A percentile compares a stretch with the other conserved stretches of the same genome.
Conservation (phyloP, 2,329 filamentous ascomycete species). For the Talaromyces sp. region DNA sequence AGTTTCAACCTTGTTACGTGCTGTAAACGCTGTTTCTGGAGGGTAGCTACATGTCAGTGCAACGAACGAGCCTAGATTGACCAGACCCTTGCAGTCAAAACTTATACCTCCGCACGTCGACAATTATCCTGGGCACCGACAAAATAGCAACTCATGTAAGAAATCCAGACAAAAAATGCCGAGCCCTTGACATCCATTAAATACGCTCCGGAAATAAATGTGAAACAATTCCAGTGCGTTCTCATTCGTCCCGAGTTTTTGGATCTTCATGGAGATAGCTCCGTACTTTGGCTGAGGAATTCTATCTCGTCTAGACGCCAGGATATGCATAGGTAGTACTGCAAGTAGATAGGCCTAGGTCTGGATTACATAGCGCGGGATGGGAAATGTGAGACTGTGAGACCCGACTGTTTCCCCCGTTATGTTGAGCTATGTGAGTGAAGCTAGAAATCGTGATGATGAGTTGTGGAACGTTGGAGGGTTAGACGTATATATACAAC, state of each 20-base stretch:
- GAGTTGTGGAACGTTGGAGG: neutral
- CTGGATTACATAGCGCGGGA: neutral
- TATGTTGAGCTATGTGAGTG: neutral
- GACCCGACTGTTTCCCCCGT: neutral
- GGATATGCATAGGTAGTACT: neutral
- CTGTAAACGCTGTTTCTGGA: neutral
- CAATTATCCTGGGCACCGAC: neutral
- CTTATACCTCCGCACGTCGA: neutral
- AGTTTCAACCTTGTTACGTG: neutral
- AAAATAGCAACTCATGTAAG: neutral
- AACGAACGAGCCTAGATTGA: neutral
- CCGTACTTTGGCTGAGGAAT: neutral
- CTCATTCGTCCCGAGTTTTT: neutral
- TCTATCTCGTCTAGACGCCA: neutral
- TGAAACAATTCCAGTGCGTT: neutral
- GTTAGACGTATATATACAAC: constrained; percentile 1
- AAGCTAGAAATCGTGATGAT: neutral
- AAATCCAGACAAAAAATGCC: neutral
- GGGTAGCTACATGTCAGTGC: neutral
- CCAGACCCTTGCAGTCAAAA: neutral
- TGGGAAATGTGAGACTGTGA: neutral
- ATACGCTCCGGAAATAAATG: neutral
- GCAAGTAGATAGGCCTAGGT: neutral
- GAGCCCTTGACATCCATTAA: neutral
- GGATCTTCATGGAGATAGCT: neutral